Evolutionary conservation across 164 flowering plant species (phyloP), one percentile per base, ranked within the genome.

Genomic region (Nymphaea colorata): DNA sequence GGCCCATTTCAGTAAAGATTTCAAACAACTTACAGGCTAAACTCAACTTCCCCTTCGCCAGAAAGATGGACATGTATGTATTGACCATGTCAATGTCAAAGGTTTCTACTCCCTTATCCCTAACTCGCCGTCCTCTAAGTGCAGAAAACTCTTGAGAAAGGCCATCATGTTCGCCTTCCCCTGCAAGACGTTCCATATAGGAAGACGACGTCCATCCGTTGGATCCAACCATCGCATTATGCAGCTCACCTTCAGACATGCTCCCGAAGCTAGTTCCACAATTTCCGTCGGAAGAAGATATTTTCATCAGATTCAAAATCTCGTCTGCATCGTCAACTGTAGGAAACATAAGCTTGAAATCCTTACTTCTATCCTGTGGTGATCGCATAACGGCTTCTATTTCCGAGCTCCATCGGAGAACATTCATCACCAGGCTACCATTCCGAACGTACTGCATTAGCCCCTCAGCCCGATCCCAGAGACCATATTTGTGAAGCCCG

Each of bases 1-100:
- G 77, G 43, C 94, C 90, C 79, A 80, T 75, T 59, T 80, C 82
- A n/a, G 77, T 82, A 80, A 92, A 90, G 70, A 90, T 82, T 76
- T 95, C 99, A 76, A 95, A 95, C 73, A 95, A 77, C 72, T 95
- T 95, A 79, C 99, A 95, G 57, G 98, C 99, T 41, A 88, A 43
- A 70, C 91, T 92, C 71, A 92, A 70, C 69, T 95, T 84, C 62
- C 99, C 98, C 70, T 86, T 87, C 51, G 94, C 79, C 75, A 95
- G 74, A 76, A 88, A 92, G 71, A 95, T 84, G 43, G 91, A 90
- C 75, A 95, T 70, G 75, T 84, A 95, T 0, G 94, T 95, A 67
- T 92, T 92, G 18, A 88, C 87, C 99, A 95, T 92, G 75, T 92
- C 93, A 44, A 85, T 80, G 71, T 92, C 89, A 66, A 95, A 90